Evolutionary conservation across 768 basidiomycete species (phyloP).

Genomic region (Collybiopsis confluens): DNA sequence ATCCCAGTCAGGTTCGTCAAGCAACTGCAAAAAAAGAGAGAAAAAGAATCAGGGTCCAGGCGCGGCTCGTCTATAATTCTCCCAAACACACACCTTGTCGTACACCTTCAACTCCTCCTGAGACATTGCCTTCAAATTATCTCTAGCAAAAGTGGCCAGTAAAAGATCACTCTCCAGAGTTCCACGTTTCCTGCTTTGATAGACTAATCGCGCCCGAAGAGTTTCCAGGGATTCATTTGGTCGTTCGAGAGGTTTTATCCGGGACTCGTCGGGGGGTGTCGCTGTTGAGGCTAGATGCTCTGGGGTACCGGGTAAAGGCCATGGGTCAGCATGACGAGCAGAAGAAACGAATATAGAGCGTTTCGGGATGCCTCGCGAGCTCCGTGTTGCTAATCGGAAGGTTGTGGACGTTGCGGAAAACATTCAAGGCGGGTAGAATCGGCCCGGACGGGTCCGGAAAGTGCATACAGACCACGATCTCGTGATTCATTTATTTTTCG

Average conservation of each 20-base stretch:
- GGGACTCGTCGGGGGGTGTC: slow-evolving; percentile 42
- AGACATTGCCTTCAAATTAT: slow-evolving; percentile 63
- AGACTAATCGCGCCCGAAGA: slow-evolving; percentile 80
- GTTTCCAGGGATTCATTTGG: slow-evolving; percentile 65
- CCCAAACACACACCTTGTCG: slow-evolving; percentile 69
- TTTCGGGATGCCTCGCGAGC: too few species aligned
- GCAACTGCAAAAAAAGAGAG: too few species aligned
- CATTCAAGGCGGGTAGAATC: too few species aligned
- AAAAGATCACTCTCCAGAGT: slow-evolving; percentile 92
- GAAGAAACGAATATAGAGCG: too few species aligned
- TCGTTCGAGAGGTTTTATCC: slow-evolving; percentile 65
- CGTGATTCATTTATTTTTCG: too few species aligned
- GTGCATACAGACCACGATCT: too few species aligned
- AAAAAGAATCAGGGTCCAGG: too few species aligned
- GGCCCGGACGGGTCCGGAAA: too few species aligned
- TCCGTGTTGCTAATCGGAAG: too few species aligned
- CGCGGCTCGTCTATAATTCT: too few species aligned
- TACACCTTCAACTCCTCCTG: slow-evolving; percentile 78
- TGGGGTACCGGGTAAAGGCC: slow-evolving; percentile 74
- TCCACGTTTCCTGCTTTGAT: slow-evolving; percentile 92
- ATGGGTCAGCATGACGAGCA: too few species aligned
- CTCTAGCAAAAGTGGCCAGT: slow-evolving; percentile 88
- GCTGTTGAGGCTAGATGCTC: slow-evolving; percentile 65
- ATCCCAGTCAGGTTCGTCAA: slow-evolving; percentile 95
- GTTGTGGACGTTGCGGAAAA: too few species aligned